A percentile compares a stretch with the other conserved stretches of the same genome.
phyloP scores from a whole-genome alignment of 768 basidiomycete species.

The Trametopsis cervina region DNA sequence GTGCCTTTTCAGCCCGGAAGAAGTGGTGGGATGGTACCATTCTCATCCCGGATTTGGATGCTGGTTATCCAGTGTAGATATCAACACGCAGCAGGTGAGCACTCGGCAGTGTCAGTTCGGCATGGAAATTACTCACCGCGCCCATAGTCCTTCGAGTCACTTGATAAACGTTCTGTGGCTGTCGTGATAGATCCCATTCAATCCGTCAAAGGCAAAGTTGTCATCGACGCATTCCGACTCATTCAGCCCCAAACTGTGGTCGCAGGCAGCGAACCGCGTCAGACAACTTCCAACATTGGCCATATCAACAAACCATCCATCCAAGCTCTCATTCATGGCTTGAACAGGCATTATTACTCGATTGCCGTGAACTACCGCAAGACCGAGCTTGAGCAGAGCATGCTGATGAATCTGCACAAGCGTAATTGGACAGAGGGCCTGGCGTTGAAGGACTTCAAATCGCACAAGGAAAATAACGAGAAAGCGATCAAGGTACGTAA shows the following conservation, averaged over 20 bases:
- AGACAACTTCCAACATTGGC: conserved; percentile 97
- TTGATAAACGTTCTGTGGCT: conserved; percentile 89
- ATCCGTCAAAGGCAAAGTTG: conserved; percentile 97
- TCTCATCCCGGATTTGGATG: conserved; percentile 99
- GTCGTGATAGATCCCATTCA: conserved; percentile 99
- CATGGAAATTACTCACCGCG: conserved; percentile 1
- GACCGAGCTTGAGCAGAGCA: conserved; percentile 95
- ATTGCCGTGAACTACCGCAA: conserved; percentile 98
- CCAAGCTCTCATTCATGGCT: conserved; percentile 94
- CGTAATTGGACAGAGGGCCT: conserved; percentile 98
- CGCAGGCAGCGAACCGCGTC: conserved; percentile 89
- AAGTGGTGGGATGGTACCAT: conserved; percentile 99
- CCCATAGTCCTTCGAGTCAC: conserved; percentile 86
- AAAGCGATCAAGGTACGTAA: conserved; percentile 82
- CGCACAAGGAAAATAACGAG: conserved; percentile 86
- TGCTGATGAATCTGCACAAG: conserved; percentile 99
- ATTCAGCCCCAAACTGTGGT: conserved; percentile 90
- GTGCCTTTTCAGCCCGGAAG: conserved; percentile 62
- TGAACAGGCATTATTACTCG: conserved; percentile 97
- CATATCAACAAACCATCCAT: conserved; percentile 99
- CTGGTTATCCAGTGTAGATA: conserved; percentile 98
- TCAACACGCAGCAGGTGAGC: conserved; percentile 93
- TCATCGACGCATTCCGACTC: conserved; percentile 97
- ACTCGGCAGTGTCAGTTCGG: too few species aligned
- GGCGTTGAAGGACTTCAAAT: conserved; percentile 83